Base-by-base conservation (phyloP, 176 grass and related monocot species). In the Avena insularis region DNA sequence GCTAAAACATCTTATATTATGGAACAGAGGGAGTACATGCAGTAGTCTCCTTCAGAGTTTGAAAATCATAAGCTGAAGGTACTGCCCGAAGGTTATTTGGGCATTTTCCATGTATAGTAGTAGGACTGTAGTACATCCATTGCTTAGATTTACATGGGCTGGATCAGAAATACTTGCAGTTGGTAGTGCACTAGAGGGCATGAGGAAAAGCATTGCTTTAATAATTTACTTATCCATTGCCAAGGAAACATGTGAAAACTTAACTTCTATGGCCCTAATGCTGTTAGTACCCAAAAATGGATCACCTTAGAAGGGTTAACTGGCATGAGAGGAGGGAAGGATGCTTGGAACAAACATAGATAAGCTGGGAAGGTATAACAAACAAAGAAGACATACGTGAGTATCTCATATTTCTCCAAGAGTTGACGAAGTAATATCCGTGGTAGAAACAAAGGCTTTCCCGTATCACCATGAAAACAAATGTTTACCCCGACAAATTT, bases 401-500 rank as follows among this genome's bases (percentile, higher is more conserved):
- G 23, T 77, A 77, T 55, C 49, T 35, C 23, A 51, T 31, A 71
- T 46, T 71, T 8, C 9, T 71, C 69, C 69, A 72, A 47, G 40
- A 40, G 40, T 72, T 47, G 10, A 47, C 69, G 69, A 64, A 87
- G 85, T 0, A 29, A 64, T 17, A 40, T 13, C 29, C 20, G 12
- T 5, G 78, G 3, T 50, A 81, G 69, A 58, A 60, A 87, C 43
- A 46, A 48, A 75, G 9, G 8, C 36, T n/a, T 72, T 47, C 4
- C 20, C 0, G 21, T 19, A 6, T 72, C 69, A 46, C 19, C 9
- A 47, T 36, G 8, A n/a, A n/a, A 46, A 72, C 38, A 21, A 74
- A 43, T 70, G 57, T 29, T 87, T 10, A 87, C 27, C 17, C 85
- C 85, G 11, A 81, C 0, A 87, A 87, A 75, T 1, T 35, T 29